Evolutionary conservation across 495 filamentous ascomycete genomes (phyloP), one percentile per base, ranked within the genome.

Genomic region (Talaromyces wortmannii): DNA sequence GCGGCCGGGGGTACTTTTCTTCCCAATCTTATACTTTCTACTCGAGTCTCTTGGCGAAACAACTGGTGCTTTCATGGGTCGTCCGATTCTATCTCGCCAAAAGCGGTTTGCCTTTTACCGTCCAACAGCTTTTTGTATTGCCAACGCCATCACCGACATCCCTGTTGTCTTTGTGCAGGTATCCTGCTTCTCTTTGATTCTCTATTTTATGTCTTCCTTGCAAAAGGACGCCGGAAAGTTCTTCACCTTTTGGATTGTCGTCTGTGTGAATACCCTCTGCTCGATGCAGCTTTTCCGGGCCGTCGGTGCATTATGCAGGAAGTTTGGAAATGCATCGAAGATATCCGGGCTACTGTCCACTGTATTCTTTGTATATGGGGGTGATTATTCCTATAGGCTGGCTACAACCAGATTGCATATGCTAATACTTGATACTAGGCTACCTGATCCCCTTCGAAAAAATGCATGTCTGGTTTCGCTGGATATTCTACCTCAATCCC

Each of bases 1-100:
- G 59, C 81, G 90, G 52, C 91, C 89, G 48, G 89, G 88, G 57
- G 75, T 97, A 30, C 77, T 97, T 33, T 97, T 97, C 83, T 96
- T 97, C 63, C 89, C 91, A 55, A 85, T 94, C 58, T 76, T 97
- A 49, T 67, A 95, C 67, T 95, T 95, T 64, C 90, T 91, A 29
- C 95, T 97, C 63, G 79, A 85, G 56, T 87, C 83, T 70, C 83
- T 85, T 56, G 76, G 95, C 10, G 91, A 95, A 67, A 86, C 88
- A 59, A 71, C 83, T 55, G 79, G 65, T 15, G 68, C 84, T 13
- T 86, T 84, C 58, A 72, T 71, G 0, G 81, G 86, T 70, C 78
- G 83, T 46, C 80, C 83, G 1, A 84, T 88, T 53, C 80, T 89
- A 33, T 81, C 84, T 56, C 87, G 87, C 62, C 85, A 88, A 57